These are phyloP conservation scores for Albugo laibachii DNA, from an alignment of 352 stramenopile species.

Conservation along the genomic window DNA sequence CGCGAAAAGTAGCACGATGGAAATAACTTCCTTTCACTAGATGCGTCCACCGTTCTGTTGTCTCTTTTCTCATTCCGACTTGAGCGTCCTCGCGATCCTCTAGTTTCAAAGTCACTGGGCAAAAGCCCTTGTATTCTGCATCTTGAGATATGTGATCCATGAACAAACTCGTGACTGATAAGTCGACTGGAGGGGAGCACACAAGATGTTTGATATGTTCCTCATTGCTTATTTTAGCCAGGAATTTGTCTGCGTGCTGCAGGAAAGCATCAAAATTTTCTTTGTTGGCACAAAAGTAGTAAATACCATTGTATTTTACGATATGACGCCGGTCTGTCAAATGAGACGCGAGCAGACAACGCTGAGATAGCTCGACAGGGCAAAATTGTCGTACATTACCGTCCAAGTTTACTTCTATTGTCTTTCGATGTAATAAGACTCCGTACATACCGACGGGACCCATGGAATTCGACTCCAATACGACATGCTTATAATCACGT, in stretches of 20 bases:
- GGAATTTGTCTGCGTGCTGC: slow-evolving; percentile 12
- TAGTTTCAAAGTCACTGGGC: slow-evolving; percentile 34
- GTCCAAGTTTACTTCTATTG: slow-evolving; percentile 14
- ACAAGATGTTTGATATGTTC: slow-evolving; percentile 16
- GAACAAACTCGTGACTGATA: slow-evolving; percentile 41
- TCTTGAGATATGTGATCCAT: slow-evolving; percentile 42
- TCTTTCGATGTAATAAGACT: slow-evolving; percentile 11
- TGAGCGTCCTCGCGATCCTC: too few relatives aligned
- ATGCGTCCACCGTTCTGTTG: slow-evolving; percentile 18
- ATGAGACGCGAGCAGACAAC: slow-evolving; percentile 15
- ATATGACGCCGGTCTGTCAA: slow-evolving; percentile 14
- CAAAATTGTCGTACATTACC: slow-evolving; percentile 25
- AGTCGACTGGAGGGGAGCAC: slow-evolving; percentile 19
- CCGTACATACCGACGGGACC: slow-evolving; percentile 11
- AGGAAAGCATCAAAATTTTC: slow-evolving; percentile 17
- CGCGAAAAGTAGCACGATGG: slow-evolving; percentile 32
- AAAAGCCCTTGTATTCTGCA: slow-evolving; percentile 54
- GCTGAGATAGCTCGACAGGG: slow-evolving; percentile 25
- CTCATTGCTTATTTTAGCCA: slow-evolving; percentile 11
- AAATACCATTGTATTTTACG: slow-evolving; percentile 17
- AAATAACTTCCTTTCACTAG: slow-evolving; percentile 37
- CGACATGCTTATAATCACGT: slow-evolving; percentile 10
- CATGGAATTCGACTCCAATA: slow-evolving; percentile 1
- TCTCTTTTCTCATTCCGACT: slow-evolving; percentile 3
- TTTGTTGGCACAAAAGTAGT: slow-evolving; percentile 23